Evolutionary conservation across 2,329 filamentous ascomycete genomes (phyloP), one percentile per base, ranked within the genome.

Genomic region (Fusarium sambucinum): DNA sequence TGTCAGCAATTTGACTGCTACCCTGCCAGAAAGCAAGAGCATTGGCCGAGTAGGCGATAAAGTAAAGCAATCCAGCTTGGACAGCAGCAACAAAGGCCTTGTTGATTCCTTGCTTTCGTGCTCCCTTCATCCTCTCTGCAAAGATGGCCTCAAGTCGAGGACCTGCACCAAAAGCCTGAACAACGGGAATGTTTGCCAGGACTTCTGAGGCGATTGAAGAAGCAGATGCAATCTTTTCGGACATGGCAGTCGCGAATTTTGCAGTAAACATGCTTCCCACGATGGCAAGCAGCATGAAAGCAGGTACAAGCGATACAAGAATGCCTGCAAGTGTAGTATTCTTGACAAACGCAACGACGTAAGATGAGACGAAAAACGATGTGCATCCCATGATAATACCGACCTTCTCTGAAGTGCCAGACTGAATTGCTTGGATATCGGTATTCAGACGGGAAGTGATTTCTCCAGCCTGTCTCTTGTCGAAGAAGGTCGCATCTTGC

Each of bases 381-480:
- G 86, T 76, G 51, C 85, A 88, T 25, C 85, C 83, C 6, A 92
- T 81, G 67, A 86, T 85, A 33, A 91, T 86, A 52, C 89, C 89
- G 17, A 91, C 89, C 75, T 92, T 92, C 76, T 92, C 90, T 2
- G 87, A 89, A 0, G 89, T 91, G 16, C 90, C 90, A 0, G 85
- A 84, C 71, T 90, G 89, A 52, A 92, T 87, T 2, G 86, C 85
- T 60, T 89, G 85, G 33, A 92, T 89, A 70, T 92, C 89, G 55
- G 83, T 83, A 72, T 89, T 89, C 42, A 92, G 83, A 19, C 89
- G 83, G 11, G 87, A 86, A 3, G 87, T 84, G 14, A 91, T 85
- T 74, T 91, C 87, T 17, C 89, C 89, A 1, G 88, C 83, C 46
- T 87, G 84, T 12, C 89, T 81, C 16, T 83, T 83, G 70, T 91